Percentiles rank a stretch among this genome's conserved stretches.
These are phyloP conservation scores for Coelastrella sp. DNA, from an alignment of 139 green algal genomes.

Conservation along the genomic window DNA sequence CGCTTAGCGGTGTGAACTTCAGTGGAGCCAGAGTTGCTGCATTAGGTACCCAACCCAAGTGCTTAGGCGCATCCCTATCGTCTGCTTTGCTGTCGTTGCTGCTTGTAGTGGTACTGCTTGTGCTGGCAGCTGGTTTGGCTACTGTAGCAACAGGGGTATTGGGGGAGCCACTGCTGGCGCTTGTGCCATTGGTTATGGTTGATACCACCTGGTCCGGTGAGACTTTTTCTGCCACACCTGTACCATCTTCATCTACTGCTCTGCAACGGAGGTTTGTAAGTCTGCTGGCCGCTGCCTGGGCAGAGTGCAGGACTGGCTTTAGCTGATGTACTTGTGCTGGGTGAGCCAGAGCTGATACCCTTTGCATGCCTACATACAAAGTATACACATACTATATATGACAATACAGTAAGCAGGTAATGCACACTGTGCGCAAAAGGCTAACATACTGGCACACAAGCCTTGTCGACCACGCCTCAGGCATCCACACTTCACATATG, in stretches of 20 bases:
- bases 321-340: too few relatives aligned
- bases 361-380: too few relatives aligned
- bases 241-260: background rate
- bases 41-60: constrained; percentile 14
- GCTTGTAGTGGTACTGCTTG: background rate
- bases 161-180: background rate
- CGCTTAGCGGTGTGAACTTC: constrained; percentile 24
- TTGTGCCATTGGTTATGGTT: background rate
- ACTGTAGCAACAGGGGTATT: background rate
- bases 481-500: too few relatives aligned
- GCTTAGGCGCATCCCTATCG: constrained; percentile 28
- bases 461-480: too few relatives aligned
- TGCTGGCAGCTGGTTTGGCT: background rate
- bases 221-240: background rate
- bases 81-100: constrained; percentile 20
- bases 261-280: background rate
- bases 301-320: too few relatives aligned
- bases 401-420: too few relatives aligned
- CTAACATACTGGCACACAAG: too few relatives aligned
- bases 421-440: too few relatives aligned
- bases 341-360: too few relatives aligned
- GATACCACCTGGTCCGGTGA: background rate
- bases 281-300: too few relatives aligned
- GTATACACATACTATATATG: too few relatives aligned
- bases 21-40: constrained; percentile 18